Conservation (phyloP, 176 grass and related monocot genomes). For the Oryza coarctata region DNA sequence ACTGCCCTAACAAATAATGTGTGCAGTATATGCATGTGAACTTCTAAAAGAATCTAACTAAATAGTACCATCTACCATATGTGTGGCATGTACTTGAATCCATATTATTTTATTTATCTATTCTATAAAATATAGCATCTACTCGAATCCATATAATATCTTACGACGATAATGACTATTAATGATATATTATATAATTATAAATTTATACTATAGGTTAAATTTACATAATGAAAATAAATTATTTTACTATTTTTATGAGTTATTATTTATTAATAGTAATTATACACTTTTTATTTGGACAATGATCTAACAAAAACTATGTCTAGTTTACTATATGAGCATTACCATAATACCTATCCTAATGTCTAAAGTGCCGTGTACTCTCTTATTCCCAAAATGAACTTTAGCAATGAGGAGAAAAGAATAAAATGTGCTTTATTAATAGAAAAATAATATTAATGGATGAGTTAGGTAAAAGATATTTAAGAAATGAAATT, state of each 20-base stretch:
- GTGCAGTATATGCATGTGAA: not conserved
- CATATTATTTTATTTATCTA: not conserved
- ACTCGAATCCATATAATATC: not conserved
- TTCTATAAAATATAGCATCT: not conserved
- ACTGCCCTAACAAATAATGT: not conserved
- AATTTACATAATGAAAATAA: not conserved
- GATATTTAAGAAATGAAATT: no score
- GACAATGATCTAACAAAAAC: no score
- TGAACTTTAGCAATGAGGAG: no score
- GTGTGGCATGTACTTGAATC: not conserved
- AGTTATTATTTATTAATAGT: not conserved
- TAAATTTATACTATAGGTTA: not conserved
- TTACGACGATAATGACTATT: not conserved
- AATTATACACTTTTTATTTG: no score
- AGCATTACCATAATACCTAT: no score
- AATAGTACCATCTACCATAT: not conserved
- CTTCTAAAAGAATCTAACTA: not conserved
- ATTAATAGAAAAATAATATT: no score
- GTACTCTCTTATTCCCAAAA: no score
- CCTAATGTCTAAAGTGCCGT: no score
- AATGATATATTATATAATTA: not conserved
- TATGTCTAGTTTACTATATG: no score
- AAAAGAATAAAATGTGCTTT: no score
- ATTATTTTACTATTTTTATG: not conserved
- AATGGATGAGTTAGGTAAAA: no score